Evolutionary conservation across 805 yeast species (phyloP).

Genomic region (Suhomyces xylopsoci): DNA sequence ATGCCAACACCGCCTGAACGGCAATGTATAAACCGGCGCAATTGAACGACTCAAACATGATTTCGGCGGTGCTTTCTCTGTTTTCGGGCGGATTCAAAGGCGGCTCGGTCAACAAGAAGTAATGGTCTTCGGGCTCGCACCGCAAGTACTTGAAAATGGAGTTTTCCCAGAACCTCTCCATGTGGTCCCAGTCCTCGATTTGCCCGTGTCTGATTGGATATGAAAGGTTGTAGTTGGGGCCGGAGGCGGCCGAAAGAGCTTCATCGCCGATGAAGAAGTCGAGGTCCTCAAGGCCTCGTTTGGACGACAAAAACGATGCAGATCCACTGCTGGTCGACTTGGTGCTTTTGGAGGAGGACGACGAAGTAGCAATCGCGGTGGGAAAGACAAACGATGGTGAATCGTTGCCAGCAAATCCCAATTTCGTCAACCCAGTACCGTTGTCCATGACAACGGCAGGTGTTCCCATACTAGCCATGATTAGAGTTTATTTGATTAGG

Average conservation of each 20-base stretch:
- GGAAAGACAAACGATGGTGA: constrained; percentile 97
- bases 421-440: constrained; percentile 96
- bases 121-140: constrained; percentile 99
- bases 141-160: constrained; percentile 93
- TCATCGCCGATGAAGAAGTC: constrained; percentile 96
- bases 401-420: constrained; percentile 98
- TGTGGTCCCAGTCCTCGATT: constrained; percentile 98
- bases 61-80: constrained; percentile 97
- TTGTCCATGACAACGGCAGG: constrained; percentile 98
- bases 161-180: constrained; percentile 99
- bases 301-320: constrained; percentile 54
- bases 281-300: constrained; percentile 89
- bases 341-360: constrained; percentile 40
- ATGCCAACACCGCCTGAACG: constrained; percentile 96
- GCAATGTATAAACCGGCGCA: constrained; percentile 99
- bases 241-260: constrained; percentile 87
- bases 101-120: constrained; percentile 93
- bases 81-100: constrained; percentile 99
- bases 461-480: constrained; percentile 63
- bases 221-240: constrained; percentile 79
- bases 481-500: background rate
- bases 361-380: constrained; percentile 87
- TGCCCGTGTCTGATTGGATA: constrained; percentile 98
- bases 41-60: constrained; percentile 97
- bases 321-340: constrained; percentile 31